Conservation (phyloP, 345 rosid genomes). For the Luvunga scandens region DNA sequence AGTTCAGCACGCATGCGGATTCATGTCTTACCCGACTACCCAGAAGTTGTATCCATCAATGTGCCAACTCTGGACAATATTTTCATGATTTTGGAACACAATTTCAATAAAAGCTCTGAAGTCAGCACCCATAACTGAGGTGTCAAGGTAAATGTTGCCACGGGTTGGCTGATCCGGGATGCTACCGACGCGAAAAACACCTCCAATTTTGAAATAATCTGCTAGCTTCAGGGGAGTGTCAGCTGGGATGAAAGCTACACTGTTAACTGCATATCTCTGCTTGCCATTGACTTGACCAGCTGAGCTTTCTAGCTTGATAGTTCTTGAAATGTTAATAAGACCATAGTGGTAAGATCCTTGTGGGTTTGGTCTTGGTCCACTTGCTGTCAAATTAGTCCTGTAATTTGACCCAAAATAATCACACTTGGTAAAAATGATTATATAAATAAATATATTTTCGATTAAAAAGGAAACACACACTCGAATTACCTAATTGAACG, state of each 20-base stretch:
- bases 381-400: slow-evolving; percentile 87
- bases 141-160: slow-evolving; percentile 44
- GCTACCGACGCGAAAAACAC: slow-evolving; percentile 64
- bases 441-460: neutral
- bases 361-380: slow-evolving; percentile 97
- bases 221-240: slow-evolving; percentile 87
- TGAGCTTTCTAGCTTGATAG: slow-evolving; percentile 60
- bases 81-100: slow-evolving; percentile 73
- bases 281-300: slow-evolving; percentile 54
- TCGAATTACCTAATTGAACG: slow-evolving; percentile 51
- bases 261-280: slow-evolving; percentile 80
- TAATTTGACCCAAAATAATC: neutral
- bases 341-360: slow-evolving; percentile 97
- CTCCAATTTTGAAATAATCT: slow-evolving; percentile 73
- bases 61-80: slow-evolving; percentile 78
- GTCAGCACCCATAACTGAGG: slow-evolving; percentile 75
- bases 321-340: slow-evolving; percentile 50
- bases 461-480: neutral
- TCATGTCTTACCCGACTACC: slow-evolving; percentile 84
- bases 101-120: slow-evolving; percentile 65
- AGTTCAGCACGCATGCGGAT: neutral
- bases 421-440: no score
- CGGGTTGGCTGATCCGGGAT: slow-evolving; percentile 47
- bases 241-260: slow-evolving; percentile 62
- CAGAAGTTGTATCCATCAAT: slow-evolving; percentile 76